Percentiles rank a stretch among this genome's conserved stretches.
Evolutionary conservation across 805 yeast species (phyloP).

Genomic region (Myxozyma kluyveri): DNA sequence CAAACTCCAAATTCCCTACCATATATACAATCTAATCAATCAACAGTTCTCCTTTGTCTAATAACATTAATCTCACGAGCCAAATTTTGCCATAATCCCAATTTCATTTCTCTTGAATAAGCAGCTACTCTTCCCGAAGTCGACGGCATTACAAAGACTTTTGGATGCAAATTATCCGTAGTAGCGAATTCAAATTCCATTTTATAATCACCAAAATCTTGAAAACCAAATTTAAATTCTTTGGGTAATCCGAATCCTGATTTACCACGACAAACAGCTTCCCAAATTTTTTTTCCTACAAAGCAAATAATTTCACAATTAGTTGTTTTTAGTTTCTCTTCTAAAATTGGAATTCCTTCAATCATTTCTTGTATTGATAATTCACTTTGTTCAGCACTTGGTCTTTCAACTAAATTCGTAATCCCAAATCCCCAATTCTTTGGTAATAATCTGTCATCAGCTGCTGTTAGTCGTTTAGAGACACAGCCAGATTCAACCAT

Average conservation of each 20-base stretch:
- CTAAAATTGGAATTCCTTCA: slow-evolving; percentile 52
- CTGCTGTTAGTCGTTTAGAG: slow-evolving; percentile 33
- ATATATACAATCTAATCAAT: neutral
- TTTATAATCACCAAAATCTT: slow-evolving; percentile 25
- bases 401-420: slow-evolving; percentile 65
- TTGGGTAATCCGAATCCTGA: slow-evolving; percentile 38
- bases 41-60: neutral
- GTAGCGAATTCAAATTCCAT: slow-evolving; percentile 32
- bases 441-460: slow-evolving; percentile 47
- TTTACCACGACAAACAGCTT: slow-evolving; percentile 46
- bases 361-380: slow-evolving; percentile 52
- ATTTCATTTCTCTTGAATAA: slow-evolving; percentile 46
- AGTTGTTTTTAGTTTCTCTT: slow-evolving; percentile 44
- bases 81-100: slow-evolving; percentile 50
- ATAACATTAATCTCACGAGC: slow-evolving; percentile 23
- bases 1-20: too few species aligned
- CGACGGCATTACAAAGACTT: slow-evolving; percentile 61
- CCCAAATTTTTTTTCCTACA: slow-evolving; percentile 78
- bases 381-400: slow-evolving; percentile 59
- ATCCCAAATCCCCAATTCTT: slow-evolving; percentile 56
- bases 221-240: slow-evolving; percentile 56
- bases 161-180: slow-evolving; percentile 23
- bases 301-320: slow-evolving; percentile 51
- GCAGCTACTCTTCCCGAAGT: slow-evolving; percentile 69
- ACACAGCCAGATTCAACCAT: slow-evolving; percentile 54